A percentile compares a stretch with the other conserved stretches of the same genome.
phyloP scores from a whole-genome alignment of 192 early-diverging fungal species.

The Entomortierella lignicola region DNA sequence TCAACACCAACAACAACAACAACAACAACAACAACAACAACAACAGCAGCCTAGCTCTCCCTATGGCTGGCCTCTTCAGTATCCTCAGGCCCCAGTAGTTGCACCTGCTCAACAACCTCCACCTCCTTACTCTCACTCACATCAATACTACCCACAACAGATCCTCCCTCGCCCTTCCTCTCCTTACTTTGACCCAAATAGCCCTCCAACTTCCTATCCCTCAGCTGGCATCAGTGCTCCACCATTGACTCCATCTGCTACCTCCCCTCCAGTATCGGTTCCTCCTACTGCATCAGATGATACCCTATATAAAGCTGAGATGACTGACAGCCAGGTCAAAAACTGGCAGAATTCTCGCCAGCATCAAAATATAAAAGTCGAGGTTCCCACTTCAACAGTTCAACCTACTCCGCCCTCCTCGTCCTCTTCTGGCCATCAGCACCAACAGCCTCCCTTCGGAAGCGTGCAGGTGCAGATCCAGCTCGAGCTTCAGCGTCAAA shows the following conservation, averaged over 20 bases:
- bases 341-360: slow-evolving; percentile 15
- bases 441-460: neutral
- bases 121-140: neutral
- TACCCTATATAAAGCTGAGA: slow-evolving; percentile 38
- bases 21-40: slow-evolving; percentile 7
- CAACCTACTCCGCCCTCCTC: slow-evolving; percentile 6
- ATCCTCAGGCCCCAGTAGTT: neutral
- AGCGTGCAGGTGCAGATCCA: slow-evolving; percentile 36
- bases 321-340: slow-evolving; percentile 32
- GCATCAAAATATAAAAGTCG: slow-evolving; percentile 42
- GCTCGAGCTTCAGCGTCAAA: slow-evolving; percentile 27
- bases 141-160: slow-evolving; percentile 17
- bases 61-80: slow-evolving; percentile 18
- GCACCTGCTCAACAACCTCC: neutral
- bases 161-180: slow-evolving; percentile 5
- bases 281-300: neutral
- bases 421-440: neutral
- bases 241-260: neutral
- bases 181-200: neutral
- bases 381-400: slow-evolving; percentile 16
- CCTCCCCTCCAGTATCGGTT: neutral
- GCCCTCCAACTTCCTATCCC: neutral
- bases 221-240: neutral
- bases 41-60: too few relatives aligned
- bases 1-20: slow-evolving; percentile 5